Conservation (phyloP, 1,139 yeast species). For the Sugiyamaella xylanicola region DNA sequence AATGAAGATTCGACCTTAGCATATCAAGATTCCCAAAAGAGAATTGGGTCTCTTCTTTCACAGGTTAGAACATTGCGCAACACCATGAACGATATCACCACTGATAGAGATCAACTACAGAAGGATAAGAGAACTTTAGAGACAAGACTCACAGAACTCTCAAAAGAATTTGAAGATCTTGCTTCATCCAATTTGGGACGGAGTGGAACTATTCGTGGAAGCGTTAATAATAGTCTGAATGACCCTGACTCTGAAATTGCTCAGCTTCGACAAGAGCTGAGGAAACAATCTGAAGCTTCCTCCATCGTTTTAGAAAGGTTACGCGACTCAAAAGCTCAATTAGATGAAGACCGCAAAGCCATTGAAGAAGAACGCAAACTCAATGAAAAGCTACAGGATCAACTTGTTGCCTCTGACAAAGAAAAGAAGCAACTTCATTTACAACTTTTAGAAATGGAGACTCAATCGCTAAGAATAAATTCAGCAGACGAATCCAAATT, state of each 20-base stretch:
- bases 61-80: slow-evolving; percentile 41
- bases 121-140: slow-evolving; percentile 45
- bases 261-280: slow-evolving; percentile 29
- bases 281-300: slow-evolving; percentile 34
- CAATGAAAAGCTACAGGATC: slow-evolving; percentile 34
- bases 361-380: slow-evolving; percentile 36
- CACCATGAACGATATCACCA: slow-evolving; percentile 43
- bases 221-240: background rate
- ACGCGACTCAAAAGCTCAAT: slow-evolving; percentile 29
- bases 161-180: slow-evolving; percentile 37
- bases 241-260: slow-evolving; percentile 27
- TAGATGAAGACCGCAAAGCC: slow-evolving; percentile 32
- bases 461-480: slow-evolving; percentile 34
- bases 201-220: slow-evolving; percentile 14
- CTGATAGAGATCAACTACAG: slow-evolving; percentile 43
- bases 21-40: slow-evolving; percentile 44
- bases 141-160: slow-evolving; percentile 38
- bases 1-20: slow-evolving; percentile 49
- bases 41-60: slow-evolving; percentile 40
- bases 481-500: slow-evolving; percentile 31
- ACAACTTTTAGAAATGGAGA: slow-evolving; percentile 40
- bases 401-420: slow-evolving; percentile 34
- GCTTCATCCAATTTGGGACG: slow-evolving; percentile 28
- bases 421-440: slow-evolving; percentile 40
- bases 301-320: slow-evolving; percentile 27